Percentiles rank a stretch among this genome's conserved stretches.
These are phyloP conservation scores for Euphorbia corollata DNA, from an alignment of 441 rosid genomes.

Conservation along the genomic window DNA sequence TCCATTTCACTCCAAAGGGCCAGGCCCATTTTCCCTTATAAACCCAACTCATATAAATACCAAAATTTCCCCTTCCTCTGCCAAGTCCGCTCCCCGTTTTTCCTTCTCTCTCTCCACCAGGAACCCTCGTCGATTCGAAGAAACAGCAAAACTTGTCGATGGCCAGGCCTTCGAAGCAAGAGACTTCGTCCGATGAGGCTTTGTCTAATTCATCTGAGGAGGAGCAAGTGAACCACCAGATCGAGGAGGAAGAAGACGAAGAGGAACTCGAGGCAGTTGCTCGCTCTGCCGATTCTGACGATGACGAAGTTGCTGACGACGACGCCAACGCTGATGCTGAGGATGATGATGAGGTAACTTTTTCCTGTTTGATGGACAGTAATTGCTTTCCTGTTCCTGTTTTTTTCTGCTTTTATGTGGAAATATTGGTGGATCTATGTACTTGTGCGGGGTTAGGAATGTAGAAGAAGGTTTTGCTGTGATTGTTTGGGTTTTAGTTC, in stretches of 20 bases:
- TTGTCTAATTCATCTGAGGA: constrained; percentile 56
- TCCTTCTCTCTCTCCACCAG: neutral
- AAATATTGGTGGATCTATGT: neutral
- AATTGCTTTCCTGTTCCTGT: neutral
- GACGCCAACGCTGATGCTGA: constrained; percentile 33
- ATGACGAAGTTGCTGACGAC: constrained; percentile 33
- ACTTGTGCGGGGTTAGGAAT: neutral
- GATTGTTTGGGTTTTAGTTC: constrained; percentile 3
- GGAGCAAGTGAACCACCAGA: constrained; percentile 56
- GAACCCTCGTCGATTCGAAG: constrained; percentile 37
- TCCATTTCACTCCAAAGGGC: constrained; percentile 17
- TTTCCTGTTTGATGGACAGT: neutral
- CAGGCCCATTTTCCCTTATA: neutral
- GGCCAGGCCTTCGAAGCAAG: constrained; percentile 58
- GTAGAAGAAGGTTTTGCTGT: neutral
- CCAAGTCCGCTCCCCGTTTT: constrained; percentile 13
- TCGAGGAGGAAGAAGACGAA: constrained; percentile 73
- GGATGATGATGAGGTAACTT: constrained; percentile 46
- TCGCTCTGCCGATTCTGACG: constrained; percentile 65
- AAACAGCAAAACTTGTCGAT: constrained; percentile 21
- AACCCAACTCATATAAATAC: constrained; percentile 7
- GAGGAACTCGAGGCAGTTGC: constrained; percentile 98
- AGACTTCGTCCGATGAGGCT: constrained; percentile 59
- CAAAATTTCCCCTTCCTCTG: neutral
- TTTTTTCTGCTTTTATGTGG: neutral